Conservation (phyloP, 768 basidiomycete species). For the Hypsizygus marmoreus region DNA sequence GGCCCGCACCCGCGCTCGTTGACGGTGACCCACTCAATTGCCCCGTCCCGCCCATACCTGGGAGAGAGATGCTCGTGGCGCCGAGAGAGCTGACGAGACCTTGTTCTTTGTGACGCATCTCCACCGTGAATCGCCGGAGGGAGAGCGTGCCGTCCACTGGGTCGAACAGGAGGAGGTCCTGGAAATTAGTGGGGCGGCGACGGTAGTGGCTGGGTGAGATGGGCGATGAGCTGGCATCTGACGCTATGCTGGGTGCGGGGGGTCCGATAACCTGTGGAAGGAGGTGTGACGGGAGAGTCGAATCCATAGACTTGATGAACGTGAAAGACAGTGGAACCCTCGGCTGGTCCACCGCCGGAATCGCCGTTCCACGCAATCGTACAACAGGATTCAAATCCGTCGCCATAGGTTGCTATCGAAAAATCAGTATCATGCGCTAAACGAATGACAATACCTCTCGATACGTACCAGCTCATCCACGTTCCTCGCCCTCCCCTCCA, state of each 20-base stretch:
- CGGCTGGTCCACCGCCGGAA: constrained; percentile 26
- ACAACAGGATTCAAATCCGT: constrained; percentile 59
- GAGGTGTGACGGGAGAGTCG: constrained; percentile 40
- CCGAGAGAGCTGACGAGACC: constrained; percentile 30
- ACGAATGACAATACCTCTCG: constrained; percentile 3
- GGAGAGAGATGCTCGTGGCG: constrained; percentile 65
- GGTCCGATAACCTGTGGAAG: constrained; percentile 24
- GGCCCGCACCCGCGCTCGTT: constrained; percentile 13
- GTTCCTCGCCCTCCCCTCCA: constrained; percentile 60
- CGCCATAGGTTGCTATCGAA: constrained; percentile 47
- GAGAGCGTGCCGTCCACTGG: constrained; percentile 56
- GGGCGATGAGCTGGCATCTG: too few relatives aligned
- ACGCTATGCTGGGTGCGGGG: constrained; percentile 6
- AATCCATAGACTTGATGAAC: constrained; percentile 46
- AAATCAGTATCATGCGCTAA: neutral
- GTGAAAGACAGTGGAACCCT: constrained; percentile 53
- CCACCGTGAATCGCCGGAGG: constrained; percentile 54
- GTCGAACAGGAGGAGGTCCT: constrained; percentile 73
- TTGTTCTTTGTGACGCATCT: constrained; percentile 31
- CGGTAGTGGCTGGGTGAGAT: constrained; percentile 26
- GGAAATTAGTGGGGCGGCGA: constrained; percentile 47
- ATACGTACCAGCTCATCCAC: constrained; percentile 46
- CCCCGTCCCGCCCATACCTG: constrained; percentile 48
- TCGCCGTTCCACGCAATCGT: constrained; percentile 45
- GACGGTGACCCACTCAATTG: constrained; percentile 37